Evolutionary conservation across 768 basidiomycete genomes (phyloP).

Genomic region (Boletus huronensis): DNA sequence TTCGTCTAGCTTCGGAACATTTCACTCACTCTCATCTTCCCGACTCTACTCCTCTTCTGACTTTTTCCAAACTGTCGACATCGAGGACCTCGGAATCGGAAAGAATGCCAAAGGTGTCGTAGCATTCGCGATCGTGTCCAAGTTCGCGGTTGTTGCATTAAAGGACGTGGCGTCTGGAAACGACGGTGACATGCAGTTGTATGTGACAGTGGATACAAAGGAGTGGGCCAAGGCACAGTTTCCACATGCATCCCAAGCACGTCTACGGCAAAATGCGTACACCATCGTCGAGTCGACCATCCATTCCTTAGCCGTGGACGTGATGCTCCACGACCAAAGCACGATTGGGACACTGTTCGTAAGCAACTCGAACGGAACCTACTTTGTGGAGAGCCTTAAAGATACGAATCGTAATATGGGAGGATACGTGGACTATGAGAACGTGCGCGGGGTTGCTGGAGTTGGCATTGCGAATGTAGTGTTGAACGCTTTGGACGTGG

Average conservation of each 20-base stretch:
- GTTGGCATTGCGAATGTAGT: slow-evolving; percentile 91
- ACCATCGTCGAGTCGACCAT: slow-evolving; percentile 93
- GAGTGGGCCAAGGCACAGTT: slow-evolving; percentile 89
- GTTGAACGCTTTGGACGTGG: slow-evolving; percentile 79
- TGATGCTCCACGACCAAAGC: slow-evolving; percentile 64
- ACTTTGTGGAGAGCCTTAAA: slow-evolving; percentile 85
- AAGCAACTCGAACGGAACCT: slow-evolving; percentile 94
- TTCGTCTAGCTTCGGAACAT: slow-evolving; percentile 39
- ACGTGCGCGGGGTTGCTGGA: slow-evolving; percentile 80
- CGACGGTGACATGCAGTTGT: slow-evolving; percentile 75
- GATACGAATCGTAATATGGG: slow-evolving; percentile 87
- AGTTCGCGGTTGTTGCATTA: slow-evolving; percentile 89
- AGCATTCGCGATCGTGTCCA: slow-evolving; percentile 89
- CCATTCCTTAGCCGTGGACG: slow-evolving; percentile 93
- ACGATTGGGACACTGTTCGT: slow-evolving; percentile 90
- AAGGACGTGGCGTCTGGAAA: slow-evolving; percentile 57
- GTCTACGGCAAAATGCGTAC: slow-evolving; percentile 87
- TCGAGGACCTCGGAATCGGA: slow-evolving; percentile 84
- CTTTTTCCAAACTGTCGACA: slow-evolving; percentile 65
- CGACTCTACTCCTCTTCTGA: slow-evolving; percentile 82
- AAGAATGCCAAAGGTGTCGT: slow-evolving; percentile 86
- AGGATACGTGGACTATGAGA: slow-evolving; percentile 94
- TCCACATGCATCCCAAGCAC: slow-evolving; percentile 81
- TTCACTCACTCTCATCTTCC: slow-evolving; percentile 50
- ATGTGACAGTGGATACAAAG: slow-evolving; percentile 79